phyloP scores from a whole-genome alignment of 2,329 filamentous ascomycete genomes.

The Aspergillus neotritici region DNA sequence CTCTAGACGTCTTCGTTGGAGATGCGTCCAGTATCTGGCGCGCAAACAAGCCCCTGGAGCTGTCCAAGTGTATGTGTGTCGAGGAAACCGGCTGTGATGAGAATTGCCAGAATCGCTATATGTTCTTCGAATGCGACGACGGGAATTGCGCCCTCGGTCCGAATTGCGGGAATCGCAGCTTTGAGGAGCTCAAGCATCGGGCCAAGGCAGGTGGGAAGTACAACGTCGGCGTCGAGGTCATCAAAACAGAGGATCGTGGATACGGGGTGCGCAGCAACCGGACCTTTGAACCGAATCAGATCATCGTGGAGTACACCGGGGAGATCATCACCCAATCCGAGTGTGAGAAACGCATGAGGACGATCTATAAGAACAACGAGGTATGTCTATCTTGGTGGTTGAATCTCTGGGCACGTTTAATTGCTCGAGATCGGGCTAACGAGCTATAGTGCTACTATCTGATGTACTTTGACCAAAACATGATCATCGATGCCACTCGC shows the following conservation, averaged over 20 bases:
- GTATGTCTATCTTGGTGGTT: constrained; percentile 46
- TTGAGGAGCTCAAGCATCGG: constrained; percentile 70
- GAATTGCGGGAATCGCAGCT: constrained; percentile 83
- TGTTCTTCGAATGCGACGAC: constrained; percentile 94
- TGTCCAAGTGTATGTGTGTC: constrained; percentile 72
- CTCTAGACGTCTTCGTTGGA: constrained; percentile 78
- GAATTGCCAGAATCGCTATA: constrained; percentile 87
- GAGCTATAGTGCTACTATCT: constrained; percentile 79
- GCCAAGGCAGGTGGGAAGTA: constrained; percentile 76
- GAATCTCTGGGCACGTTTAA: background rate
- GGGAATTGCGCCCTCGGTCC: constrained; percentile 77
- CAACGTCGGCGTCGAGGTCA: constrained; percentile 87
- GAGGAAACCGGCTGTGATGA: constrained; percentile 78
- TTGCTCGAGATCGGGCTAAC: constrained; percentile 8
- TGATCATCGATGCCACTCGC: constrained; percentile 95
- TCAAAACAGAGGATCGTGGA: constrained; percentile 82
- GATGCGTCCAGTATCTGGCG: constrained; percentile 77
- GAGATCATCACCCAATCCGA: constrained; percentile 96
- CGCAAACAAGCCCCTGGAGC: constrained; percentile 66
- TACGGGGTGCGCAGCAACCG: constrained; percentile 89
- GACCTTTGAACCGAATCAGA: constrained; percentile 79
- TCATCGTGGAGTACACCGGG: constrained; percentile 97
- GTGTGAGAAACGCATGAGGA: constrained; percentile 88
- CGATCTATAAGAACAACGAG: constrained; percentile 88
- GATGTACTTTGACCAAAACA: constrained; percentile 97